Evolutionary conservation across 2,329 filamentous ascomycete species (phyloP).

Genomic region (Botryotinia convoluta): DNA sequence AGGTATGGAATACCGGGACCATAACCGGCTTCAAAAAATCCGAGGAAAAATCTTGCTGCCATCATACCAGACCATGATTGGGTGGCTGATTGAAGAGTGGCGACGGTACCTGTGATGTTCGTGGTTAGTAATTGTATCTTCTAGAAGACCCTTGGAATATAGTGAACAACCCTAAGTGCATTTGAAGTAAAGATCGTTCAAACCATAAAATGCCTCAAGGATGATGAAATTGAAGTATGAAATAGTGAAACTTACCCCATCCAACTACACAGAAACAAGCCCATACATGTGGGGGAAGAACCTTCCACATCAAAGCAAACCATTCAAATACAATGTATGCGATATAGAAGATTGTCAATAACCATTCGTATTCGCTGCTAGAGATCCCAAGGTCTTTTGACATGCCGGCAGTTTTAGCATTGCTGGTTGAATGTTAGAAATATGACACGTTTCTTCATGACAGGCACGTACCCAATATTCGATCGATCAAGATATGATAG

Average conservation of each 20-base stretch:
- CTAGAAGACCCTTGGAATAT: neutral
- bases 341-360: conserved; percentile 44
- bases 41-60: conserved; percentile 41
- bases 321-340: conserved; percentile 44
- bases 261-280: conserved; percentile 38
- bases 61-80: conserved; percentile 39
- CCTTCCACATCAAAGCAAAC: conserved; percentile 42
- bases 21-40: conserved; percentile 40
- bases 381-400: conserved; percentile 46
- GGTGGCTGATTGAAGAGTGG: conserved; percentile 47
- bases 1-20: conserved; percentile 43
- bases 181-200: neutral
- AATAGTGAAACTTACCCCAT: conserved; percentile 36
- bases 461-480: conserved; percentile 45
- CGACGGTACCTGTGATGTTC: conserved; percentile 13
- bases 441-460: neutral
- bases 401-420: conserved; percentile 55
- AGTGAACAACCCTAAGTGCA: no score
- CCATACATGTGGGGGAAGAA: conserved; percentile 42
- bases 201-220: neutral
- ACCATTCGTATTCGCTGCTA: conserved; percentile 44
- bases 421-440: conserved; percentile 38
- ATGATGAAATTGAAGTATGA: neutral
- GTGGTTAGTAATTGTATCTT: neutral
- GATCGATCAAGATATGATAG: conserved; percentile 49